Base-by-base conservation (phyloP, 1,284 basidiomycete species). In the Earliella scabrosa region DNA sequence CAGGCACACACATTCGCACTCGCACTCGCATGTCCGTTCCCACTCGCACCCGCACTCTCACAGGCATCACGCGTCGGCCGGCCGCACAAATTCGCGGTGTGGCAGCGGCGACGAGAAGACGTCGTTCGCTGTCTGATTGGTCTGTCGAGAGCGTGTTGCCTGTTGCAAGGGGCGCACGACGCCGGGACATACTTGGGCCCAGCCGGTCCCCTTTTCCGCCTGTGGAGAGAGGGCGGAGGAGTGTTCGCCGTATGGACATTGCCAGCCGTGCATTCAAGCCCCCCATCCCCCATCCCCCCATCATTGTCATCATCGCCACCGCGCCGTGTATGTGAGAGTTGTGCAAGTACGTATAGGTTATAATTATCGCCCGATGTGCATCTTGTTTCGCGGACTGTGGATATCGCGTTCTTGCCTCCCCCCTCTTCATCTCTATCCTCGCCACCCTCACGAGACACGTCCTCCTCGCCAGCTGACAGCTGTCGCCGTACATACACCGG, bases 51-150 rank as follows among this genome's bases (percentile, higher is more conserved):
- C 60, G 35, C 60, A 65, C 49, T 54, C 59, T 6, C 62, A 66
- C 50, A 56, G 57, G 39, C 56, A 58, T 41, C 61, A 52, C 68
- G 27, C 43, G 34, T 53, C 52, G 38, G 6, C 29, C 13, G 36
- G 56, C 18, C 50, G 53, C 27, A 29, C 38, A 26, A 52, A 24
- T 36, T 51, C 49, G 39, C 47, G 44, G 44, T 75, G n/a, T n/a
- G n/a, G n/a, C n/a, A 9, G 56, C 81, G 54, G 64, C 14, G 77
- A 76, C 54, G 69, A 69, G 64, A 71, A 73, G 58, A 26, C 45
- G 20, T 44, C 50, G 24, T 45, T 60, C 31, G 36, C 29, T 18
- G 58, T 20, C 32, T 58, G 45, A 58, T 39, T 36, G 41, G 16
- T 38, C 13, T 20, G 20, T 10, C 23, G 18, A 31, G 44, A 21